These are phyloP conservation scores for Sclerotinia spermophila DNA, from an alignment of 2,329 filamentous ascomycete genomes.

Conservation along the genomic window DNA sequence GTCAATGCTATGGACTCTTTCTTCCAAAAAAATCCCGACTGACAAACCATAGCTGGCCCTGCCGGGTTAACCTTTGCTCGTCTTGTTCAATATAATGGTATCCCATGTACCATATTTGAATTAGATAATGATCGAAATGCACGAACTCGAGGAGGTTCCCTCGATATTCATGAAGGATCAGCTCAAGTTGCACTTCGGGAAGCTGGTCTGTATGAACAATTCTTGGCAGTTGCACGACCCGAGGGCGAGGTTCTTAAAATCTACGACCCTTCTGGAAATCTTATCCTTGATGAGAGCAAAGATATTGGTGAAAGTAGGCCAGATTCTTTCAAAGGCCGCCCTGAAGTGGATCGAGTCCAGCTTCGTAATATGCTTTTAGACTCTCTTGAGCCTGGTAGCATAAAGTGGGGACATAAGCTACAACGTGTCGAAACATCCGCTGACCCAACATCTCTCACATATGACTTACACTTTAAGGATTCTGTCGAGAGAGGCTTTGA, in stretches of 20 bases:
- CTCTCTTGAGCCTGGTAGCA: constrained; percentile 26
- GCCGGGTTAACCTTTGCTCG: constrained; percentile 36
- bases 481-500: constrained; percentile 34
- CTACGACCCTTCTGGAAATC: constrained; percentile 31
- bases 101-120: constrained; percentile 35
- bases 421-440: constrained; percentile 30
- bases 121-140: constrained; percentile 26
- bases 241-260: constrained; percentile 30
- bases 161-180: constrained; percentile 43
- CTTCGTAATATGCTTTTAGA: constrained; percentile 32
- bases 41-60: constrained; percentile 35
- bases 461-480: constrained; percentile 9
- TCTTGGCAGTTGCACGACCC: constrained; percentile 26
- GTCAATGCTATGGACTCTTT: constrained; percentile 40
- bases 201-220: constrained; percentile 32
- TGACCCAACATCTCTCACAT: constrained; percentile 12
- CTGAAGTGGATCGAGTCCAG: constrained; percentile 31
- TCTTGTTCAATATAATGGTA: constrained; percentile 33
- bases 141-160: constrained; percentile 39
- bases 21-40: not conserved
- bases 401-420: constrained; percentile 30
- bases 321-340: constrained; percentile 20
- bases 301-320: constrained; percentile 22
- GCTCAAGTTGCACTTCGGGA: constrained; percentile 35
- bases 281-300: constrained; percentile 26